phyloP scores from a whole-genome alignment of 495 filamentous ascomycete species.

The Penicillium cinerascens region DNA sequence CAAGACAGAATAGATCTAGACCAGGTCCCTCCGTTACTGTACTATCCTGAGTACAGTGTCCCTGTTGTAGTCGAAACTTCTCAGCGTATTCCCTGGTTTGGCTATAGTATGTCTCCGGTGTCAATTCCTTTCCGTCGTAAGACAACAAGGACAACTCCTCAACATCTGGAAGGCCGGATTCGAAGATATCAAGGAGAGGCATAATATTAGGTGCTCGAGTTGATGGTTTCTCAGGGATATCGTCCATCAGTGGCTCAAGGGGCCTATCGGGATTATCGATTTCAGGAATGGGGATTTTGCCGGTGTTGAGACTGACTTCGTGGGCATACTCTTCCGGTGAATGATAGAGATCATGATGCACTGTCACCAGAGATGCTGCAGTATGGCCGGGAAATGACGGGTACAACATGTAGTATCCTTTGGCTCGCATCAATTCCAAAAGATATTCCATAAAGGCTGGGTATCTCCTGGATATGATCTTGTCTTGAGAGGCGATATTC shows the following conservation, averaged over 20 bases:
- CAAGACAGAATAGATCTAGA: conserved; percentile 33
- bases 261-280: conserved; percentile 12
- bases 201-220: conserved; percentile 24
- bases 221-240: conserved; percentile 19
- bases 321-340: conserved; percentile 59
- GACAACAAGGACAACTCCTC: conserved; percentile 34
- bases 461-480: conserved; percentile 54
- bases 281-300: background rate
- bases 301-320: background rate
- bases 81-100: conserved; percentile 27
- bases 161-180: conserved; percentile 31
- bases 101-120: conserved; percentile 6
- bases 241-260: conserved; percentile 4
- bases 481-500: conserved; percentile 17
- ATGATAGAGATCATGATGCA: conserved; percentile 71
- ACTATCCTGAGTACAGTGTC: conserved; percentile 27
- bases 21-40: conserved; percentile 11
- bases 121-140: conserved; percentile 29
- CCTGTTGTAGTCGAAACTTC: conserved; percentile 35
- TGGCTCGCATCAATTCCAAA: conserved; percentile 64
- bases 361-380: conserved; percentile 51
- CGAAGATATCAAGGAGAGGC: conserved; percentile 32
- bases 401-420: conserved; percentile 73
- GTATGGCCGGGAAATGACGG: conserved; percentile 52
- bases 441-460: conserved; percentile 78